Conservation (phyloP, 306 rosid species). For the Pueraria montana region DNA sequence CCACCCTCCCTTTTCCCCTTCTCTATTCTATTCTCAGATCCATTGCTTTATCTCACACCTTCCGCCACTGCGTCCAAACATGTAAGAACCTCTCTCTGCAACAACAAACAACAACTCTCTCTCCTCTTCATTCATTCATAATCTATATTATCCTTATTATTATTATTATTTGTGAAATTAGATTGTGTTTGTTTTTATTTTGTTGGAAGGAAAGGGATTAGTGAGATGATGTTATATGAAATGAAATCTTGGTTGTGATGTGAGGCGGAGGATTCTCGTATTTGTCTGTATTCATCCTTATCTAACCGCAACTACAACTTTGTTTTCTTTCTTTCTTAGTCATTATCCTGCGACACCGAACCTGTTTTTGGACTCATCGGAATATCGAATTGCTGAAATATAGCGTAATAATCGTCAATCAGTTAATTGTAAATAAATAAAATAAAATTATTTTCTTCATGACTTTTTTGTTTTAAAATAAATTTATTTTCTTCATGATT, state of each 20-base stretch:
- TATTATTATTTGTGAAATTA: neutral
- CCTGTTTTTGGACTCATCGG: conserved; percentile 2
- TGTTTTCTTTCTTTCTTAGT: neutral
- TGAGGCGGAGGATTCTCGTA: neutral
- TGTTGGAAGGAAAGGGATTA: neutral
- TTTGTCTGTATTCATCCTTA: neutral
- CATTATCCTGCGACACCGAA: neutral
- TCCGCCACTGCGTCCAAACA: conserved; percentile 6
- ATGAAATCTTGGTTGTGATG: neutral
- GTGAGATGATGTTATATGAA: neutral
- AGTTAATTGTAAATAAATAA: neutral
- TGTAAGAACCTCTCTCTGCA: conserved; percentile 35
- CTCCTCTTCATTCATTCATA: neutral
- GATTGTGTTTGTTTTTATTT: neutral
- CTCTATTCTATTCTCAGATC: conserved; percentile 44
- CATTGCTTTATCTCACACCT: conserved; percentile 16
- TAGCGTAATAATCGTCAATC: neutral
- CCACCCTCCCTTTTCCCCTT: neutral
- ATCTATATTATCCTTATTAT: neutral
- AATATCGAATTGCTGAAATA: neutral
- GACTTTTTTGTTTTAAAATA: neutral
- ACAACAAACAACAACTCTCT: too few species aligned
- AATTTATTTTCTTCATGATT: neutral
- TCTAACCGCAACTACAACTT: neutral
- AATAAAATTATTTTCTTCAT: conserved; percentile 9